These are phyloP conservation scores for Ogataea ramenticola DNA, from an alignment of 805 yeast species.

Conservation along the genomic window DNA sequence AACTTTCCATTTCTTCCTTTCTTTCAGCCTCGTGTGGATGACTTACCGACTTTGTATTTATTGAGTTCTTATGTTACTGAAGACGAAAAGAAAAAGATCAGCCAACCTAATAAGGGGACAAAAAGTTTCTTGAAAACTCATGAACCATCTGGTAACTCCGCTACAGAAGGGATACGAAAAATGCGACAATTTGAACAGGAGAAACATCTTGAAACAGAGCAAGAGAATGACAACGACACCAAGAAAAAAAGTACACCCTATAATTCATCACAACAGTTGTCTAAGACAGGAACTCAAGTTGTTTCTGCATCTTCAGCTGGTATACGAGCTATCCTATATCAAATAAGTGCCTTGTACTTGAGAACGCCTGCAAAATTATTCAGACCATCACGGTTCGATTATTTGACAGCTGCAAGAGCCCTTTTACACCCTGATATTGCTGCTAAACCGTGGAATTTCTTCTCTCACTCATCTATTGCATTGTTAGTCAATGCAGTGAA, in stretches of 20 bases:
- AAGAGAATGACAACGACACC: background rate
- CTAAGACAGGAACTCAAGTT: constrained; percentile 37
- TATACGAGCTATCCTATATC: constrained; percentile 74
- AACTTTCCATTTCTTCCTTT: background rate
- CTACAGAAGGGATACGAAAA: background rate
- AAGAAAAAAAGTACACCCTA: background rate
- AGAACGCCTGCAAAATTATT: constrained; percentile 82
- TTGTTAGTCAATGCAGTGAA: constrained; percentile 62
- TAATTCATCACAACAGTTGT: constrained; percentile 18
- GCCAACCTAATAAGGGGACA: background rate
- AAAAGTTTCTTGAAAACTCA: too few relatives aligned
- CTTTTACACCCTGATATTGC: constrained; percentile 37
- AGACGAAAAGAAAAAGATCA: background rate
- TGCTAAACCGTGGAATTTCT: constrained; percentile 42
- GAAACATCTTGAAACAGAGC: background rate
- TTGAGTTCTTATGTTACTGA: background rate
- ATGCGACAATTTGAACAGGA: background rate
- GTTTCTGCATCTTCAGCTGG: constrained; percentile 84
- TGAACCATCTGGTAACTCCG: too few relatives aligned
- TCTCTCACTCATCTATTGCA: constrained; percentile 77
- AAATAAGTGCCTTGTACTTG: constrained; percentile 67
- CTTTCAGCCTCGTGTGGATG: background rate
- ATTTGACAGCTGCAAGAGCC: constrained; percentile 60
- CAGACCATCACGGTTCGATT: constrained; percentile 86
- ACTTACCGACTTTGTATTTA: background rate